Evolutionary conservation across 2,329 filamentous ascomycete species (phyloP).

Genomic region (Fusarium longipes): DNA sequence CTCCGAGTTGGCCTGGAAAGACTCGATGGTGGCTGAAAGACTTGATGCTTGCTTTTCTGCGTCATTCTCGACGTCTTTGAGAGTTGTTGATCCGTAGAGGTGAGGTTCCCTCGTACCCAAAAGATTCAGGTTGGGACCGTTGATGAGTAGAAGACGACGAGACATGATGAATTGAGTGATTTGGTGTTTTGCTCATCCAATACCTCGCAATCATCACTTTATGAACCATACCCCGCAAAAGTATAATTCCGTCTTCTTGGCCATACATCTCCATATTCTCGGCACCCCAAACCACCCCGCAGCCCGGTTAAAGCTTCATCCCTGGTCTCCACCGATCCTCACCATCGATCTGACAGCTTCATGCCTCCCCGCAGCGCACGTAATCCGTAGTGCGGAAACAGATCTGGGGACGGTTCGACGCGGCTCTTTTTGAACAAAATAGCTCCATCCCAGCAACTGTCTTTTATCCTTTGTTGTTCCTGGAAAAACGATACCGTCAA

Average conservation of each 20-base stretch:
- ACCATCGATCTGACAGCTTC: slow-evolving; percentile 12
- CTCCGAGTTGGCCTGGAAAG: slow-evolving; percentile 83
- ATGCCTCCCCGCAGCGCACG: slow-evolving; percentile 37
- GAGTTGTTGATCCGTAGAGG: slow-evolving; percentile 77
- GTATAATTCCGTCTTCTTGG: slow-evolving; percentile 19
- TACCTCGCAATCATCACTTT: slow-evolving; percentile 3
- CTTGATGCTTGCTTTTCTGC: slow-evolving; percentile 61
- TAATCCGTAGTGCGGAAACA: slow-evolving; percentile 29
- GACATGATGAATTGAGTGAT: slow-evolving; percentile 45
- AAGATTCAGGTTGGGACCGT: slow-evolving; percentile 86
- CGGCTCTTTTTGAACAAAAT: slow-evolving; percentile 36
- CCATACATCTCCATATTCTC: slow-evolving; percentile 21
- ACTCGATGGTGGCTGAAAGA: slow-evolving; percentile 61
- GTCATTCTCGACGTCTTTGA: slow-evolving; percentile 67
- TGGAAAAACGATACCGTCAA: slow-evolving; percentile 27
- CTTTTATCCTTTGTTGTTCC: slow-evolving; percentile 5
- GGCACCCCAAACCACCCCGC: slow-evolving; percentile 18
- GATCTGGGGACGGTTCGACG: slow-evolving; percentile 31
- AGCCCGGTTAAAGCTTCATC: slow-evolving; percentile 46
- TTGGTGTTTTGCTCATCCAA: not conserved
- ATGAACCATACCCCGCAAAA: slow-evolving; percentile 25
- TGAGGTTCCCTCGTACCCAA: slow-evolving; percentile 79
- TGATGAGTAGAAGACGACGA: slow-evolving; percentile 74
- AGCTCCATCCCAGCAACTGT: not conserved
- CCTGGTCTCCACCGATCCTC: slow-evolving; percentile 6